A percentile compares a stretch with the other conserved stretches of the same genome.
Evolutionary conservation across 768 basidiomycete genomes (phyloP).

Genomic region (Agrocybe pediades): DNA sequence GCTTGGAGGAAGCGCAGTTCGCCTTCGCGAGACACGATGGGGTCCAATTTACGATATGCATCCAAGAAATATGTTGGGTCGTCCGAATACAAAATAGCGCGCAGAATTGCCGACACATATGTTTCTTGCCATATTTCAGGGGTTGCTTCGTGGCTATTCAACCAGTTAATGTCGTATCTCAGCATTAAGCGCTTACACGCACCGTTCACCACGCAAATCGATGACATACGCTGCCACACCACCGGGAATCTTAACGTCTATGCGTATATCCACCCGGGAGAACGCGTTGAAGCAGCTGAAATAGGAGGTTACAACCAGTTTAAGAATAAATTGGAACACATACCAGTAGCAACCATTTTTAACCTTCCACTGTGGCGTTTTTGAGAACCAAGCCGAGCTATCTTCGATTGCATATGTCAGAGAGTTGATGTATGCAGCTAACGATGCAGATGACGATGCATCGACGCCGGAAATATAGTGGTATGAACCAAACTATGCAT

Average conservation of each 20-base stretch:
- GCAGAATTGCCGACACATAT: slow-evolving; percentile 88
- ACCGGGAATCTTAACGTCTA: slow-evolving; percentile 98
- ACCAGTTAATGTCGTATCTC: not conserved
- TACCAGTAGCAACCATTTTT: slow-evolving; percentile 92
- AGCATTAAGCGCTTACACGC: slow-evolving; percentile 25
- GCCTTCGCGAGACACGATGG: slow-evolving; percentile 85
- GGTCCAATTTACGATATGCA: slow-evolving; percentile 94
- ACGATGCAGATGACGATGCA: slow-evolving; percentile 94
- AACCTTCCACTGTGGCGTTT: slow-evolving; percentile 85
- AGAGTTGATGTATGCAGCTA: slow-evolving; percentile 98
- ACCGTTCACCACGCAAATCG: slow-evolving; percentile 94
- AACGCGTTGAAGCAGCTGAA: slow-evolving; percentile 96
- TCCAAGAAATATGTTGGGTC: slow-evolving; percentile 91
- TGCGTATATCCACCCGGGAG: slow-evolving; percentile 92
- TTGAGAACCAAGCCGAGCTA: slow-evolving; percentile 88
- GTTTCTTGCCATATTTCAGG: slow-evolving; percentile 97
- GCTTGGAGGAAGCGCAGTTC: slow-evolving; percentile 91
- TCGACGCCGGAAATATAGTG: slow-evolving; percentile 99
- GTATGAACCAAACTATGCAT: slow-evolving; percentile 83
- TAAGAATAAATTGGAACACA: slow-evolving; percentile 23
- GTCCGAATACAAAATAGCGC: slow-evolving; percentile 94
- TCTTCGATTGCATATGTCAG: slow-evolving; percentile 96
- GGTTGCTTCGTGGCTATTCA: slow-evolving; percentile 80
- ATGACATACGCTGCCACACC: slow-evolving; percentile 94
- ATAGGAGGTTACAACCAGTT: not conserved